Percentiles rank a stretch among this genome's conserved stretches.
Conservation (phyloP, 2,329 filamentous ascomycete species). For the Penicillium brevicompactum region DNA sequence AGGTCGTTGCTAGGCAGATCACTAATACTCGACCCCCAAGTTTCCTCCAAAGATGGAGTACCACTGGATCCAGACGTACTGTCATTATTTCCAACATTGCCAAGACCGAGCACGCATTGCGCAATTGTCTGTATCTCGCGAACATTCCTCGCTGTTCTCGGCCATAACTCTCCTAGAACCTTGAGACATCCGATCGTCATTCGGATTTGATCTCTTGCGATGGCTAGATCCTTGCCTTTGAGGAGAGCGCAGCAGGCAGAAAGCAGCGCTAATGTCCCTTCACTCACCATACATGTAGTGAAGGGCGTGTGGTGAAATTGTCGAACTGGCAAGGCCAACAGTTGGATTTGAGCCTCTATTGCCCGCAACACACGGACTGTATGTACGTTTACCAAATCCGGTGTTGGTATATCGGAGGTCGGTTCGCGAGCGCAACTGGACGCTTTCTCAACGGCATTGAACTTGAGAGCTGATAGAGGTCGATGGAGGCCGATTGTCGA, state of each 20-base stretch:
- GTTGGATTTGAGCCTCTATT: slow-evolving; percentile 42
- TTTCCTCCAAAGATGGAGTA: not conserved
- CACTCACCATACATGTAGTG: slow-evolving; percentile 45
- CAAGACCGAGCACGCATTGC: not conserved
- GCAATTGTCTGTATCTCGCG: slow-evolving; percentile 46
- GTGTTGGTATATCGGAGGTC: slow-evolving; percentile 12
- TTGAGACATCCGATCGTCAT: slow-evolving; percentile 47
- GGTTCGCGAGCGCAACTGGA: slow-evolving; percentile 40
- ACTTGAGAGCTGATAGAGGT: slow-evolving; percentile 43
- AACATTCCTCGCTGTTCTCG: slow-evolving; percentile 39
- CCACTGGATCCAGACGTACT: not conserved
- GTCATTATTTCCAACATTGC: not conserved
- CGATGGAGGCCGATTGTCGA: slow-evolving; percentile 41
- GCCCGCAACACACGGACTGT: slow-evolving; percentile 43
- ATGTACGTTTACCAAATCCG: slow-evolving; percentile 40
- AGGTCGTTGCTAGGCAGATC: not conserved
- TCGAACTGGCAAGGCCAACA: slow-evolving; percentile 39
- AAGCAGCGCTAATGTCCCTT: slow-evolving; percentile 33
- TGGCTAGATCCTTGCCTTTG: slow-evolving; percentile 33
- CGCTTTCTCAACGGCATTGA: slow-evolving; percentile 41
- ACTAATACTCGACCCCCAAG: not conserved
- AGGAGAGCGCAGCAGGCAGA: slow-evolving; percentile 14
- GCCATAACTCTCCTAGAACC: slow-evolving; percentile 42
- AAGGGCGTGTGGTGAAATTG: slow-evolving; percentile 45
- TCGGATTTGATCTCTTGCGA: slow-evolving; percentile 46